Base-by-base conservation (phyloP, 2,329 filamentous ascomycete species). In the Sclerotinia minor region DNA sequence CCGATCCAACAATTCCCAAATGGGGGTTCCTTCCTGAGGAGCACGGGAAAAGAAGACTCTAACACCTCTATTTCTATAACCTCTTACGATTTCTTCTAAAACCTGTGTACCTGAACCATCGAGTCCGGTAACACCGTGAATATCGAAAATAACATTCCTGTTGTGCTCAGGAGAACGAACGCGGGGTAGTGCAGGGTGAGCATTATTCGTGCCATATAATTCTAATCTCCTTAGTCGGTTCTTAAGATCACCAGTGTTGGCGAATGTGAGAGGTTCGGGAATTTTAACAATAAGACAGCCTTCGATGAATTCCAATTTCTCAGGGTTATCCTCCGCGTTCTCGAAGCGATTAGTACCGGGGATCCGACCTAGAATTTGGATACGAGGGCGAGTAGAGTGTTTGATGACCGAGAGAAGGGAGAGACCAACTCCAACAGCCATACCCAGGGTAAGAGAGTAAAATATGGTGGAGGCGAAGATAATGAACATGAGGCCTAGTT, bases 261-360 rank as follows among this genome's bases (percentile, higher is more conserved):
- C 94, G 78, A 99, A 99, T 0, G 94, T 98, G 63, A 99, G 82
- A 0, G 95, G 95, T 77, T 99, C 95, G 0, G 95, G 94, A 67
- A 99, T 98, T 82, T 98, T 98, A 75, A 98, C 92, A 69, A 99
- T 97, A 13, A 99, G 82, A 69, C 92, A 96, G 21, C 94, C 92
- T 72, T 97, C 94, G 65, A 97, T 85, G 74, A 96, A 94, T 77
- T 98, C 94, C 3, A 98, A 83, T 38, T 85, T 84, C 55, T 90
- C 87, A 0, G 89, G 85, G 67, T 91, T 86, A 0, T 89, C 81
- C 74, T 89, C 94, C 1, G 94, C 93, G 74, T 96, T 96, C 71
- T 94, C 92, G 75, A 96, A 97, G 6, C 87, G 87, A 71, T 90
- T 86, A 0, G 92, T 96, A 15, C 91, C 92, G 0, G 91, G 91